Evolutionary conservation across 164 flowering plant genomes (phyloP), one percentile per base, ranked within the genome.

Genomic region (Nymphaea thermarum): DNA sequence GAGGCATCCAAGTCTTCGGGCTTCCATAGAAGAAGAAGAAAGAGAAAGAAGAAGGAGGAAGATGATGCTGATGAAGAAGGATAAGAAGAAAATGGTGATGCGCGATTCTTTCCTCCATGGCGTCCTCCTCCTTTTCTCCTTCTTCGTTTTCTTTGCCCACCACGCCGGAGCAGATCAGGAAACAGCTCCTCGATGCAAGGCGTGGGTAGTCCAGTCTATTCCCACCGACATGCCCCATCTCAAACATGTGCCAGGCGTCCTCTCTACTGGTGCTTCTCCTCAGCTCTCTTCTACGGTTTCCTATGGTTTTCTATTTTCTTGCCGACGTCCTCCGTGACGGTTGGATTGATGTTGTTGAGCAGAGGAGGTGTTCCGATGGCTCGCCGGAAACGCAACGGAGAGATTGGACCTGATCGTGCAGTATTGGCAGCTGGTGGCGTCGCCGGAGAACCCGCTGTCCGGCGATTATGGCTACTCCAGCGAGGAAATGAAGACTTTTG

Each of bases 191-290:
- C 70, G 71, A 41, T 93, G 98, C 86, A 82, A 87, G 76, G 91
- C 95, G 60, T 93, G 96, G 96, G 77, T 90, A 2, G 98, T 90
- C 63, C 98, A 93, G 60, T 93, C 98, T 3, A 86, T 93, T 59
- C 96, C 96, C 65, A 86, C 92, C 62, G 85, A 90, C 74, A 93
- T 90, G 93, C 92, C 96, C 64, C 69, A 80, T 42, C 98, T 93
- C 67, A 72, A 72, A 69, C 89, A n/a, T 42, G 89, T 93, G 66
- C 75, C 85, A 16, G 96, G 96, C 63, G 87, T 89, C 45, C 87
- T 90, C 63, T 80, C 92, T 68, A 80, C 93, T 4, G 89, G 96
- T 90, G 15, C 5, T 61, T 15, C n/a, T 16, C n/a, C n/a, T 15
- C 17, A 5, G 0, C 63, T 61, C 17, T 0, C n/a, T 25, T 5